phyloP scores from a whole-genome alignment of 306 rosid species.

The Rosa rugosa region DNA sequence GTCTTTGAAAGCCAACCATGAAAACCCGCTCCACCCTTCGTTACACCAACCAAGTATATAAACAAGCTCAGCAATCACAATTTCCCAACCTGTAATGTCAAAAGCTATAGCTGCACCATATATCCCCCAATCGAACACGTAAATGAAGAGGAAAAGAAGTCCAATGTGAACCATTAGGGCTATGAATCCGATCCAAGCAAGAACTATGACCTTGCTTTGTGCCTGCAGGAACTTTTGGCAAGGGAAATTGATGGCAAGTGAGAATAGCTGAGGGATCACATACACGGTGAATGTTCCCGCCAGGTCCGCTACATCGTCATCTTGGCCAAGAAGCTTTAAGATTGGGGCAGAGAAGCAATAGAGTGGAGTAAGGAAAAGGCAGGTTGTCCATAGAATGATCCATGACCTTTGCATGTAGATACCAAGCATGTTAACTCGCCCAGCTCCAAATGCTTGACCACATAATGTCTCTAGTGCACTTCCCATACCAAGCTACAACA shows the following conservation, averaged over 20 bases:
- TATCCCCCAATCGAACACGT: conserved; percentile 51
- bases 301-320: conserved; percentile 61
- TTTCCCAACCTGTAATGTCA: conserved; percentile 66
- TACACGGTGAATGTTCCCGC: conserved; percentile 56
- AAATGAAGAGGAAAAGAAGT: conserved; percentile 62
- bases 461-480: conserved; percentile 89
- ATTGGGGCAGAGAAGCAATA: conserved; percentile 70
- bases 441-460: conserved; percentile 96
- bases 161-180: conserved; percentile 53
- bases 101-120: conserved; percentile 73
- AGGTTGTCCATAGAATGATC: conserved; percentile 50
- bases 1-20: conserved; percentile 73
- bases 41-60: conserved; percentile 78
- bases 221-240: conserved; percentile 84
- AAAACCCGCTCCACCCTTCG: conserved; percentile 78
- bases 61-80: conserved; percentile 53
- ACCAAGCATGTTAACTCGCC: conserved; percentile 71
- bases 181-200: conserved; percentile 67
- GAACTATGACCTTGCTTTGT: conserved; percentile 70
- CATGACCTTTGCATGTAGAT: conserved; percentile 91
- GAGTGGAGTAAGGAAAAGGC: conserved; percentile 58
- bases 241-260: conserved; percentile 71
- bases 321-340: conserved; percentile 69
- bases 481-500: conserved; percentile 74
- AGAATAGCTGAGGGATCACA: conserved; percentile 69